Percentiles rank a stretch among this genome's conserved stretches.
Conservation (phyloP, 257 asterid species). For the Avicennia marina region DNA sequence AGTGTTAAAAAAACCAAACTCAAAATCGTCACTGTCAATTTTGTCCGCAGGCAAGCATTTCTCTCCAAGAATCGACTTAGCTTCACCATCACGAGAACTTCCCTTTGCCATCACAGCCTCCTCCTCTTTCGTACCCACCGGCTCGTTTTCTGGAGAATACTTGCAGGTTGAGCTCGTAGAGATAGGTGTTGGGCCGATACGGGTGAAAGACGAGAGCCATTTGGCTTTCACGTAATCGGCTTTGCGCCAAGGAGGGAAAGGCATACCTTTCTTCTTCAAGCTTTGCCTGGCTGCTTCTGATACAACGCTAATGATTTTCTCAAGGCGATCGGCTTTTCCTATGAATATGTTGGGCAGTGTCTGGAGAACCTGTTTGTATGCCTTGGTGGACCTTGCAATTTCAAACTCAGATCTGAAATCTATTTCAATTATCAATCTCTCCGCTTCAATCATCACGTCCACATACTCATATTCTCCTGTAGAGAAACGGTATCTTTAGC, state of each 20-base stretch:
- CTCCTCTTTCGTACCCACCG: not conserved
- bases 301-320: constrained; percentile 52
- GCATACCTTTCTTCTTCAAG: constrained; percentile 85
- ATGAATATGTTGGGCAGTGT: constrained; percentile 62
- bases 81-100: not conserved
- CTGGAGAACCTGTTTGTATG: constrained; percentile 58
- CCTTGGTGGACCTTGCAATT: constrained; percentile 81
- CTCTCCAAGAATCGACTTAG: constrained; percentile 24
- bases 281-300: constrained; percentile 79
- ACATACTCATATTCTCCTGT: constrained; percentile 78
- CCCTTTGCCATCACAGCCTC: not conserved
- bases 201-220: constrained; percentile 73
- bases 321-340: constrained; percentile 71
- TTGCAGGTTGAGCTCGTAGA: not conserved
- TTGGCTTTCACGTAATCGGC: constrained; percentile 73
- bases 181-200: constrained; percentile 14
- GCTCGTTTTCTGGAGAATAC: not conserved
- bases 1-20: constrained; percentile 23
- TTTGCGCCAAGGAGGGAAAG: constrained; percentile 87
- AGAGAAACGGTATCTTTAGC: not conserved
- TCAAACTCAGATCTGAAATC: constrained; percentile 89
- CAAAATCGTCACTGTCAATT: not conserved
- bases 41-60: constrained; percentile 1
- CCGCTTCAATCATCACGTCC: constrained; percentile 55
- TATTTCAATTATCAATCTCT: constrained; percentile 64